Conservation (phyloP, 768 basidiomycete genomes). For the Pluteus cervinus region DNA sequence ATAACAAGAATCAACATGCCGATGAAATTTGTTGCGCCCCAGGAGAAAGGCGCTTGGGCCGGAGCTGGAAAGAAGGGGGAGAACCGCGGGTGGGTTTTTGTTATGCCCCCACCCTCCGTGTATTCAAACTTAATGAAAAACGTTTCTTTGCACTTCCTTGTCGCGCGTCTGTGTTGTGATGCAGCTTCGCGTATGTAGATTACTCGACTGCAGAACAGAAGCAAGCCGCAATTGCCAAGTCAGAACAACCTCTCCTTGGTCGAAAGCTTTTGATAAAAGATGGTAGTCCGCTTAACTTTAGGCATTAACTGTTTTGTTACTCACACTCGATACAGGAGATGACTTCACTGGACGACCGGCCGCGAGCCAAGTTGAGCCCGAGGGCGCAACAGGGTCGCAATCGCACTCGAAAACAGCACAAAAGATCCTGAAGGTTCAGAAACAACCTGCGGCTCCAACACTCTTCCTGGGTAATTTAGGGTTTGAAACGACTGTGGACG, state of each 20-base stretch:
- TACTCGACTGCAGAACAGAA: conserved; percentile 78
- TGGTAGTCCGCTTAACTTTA: conserved; percentile 40
- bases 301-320: not conserved
- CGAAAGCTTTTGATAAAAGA: conserved; percentile 91
- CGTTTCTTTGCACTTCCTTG: not conserved
- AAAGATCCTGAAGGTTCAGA: conserved; percentile 72
- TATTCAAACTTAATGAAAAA: conserved; percentile 1
- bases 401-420: conserved; percentile 63
- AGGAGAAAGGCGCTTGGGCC: no score
- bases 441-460: conserved; percentile 78
- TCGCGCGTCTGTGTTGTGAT: no score
- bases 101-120: conserved; percentile 10
- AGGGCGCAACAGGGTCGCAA: conserved; percentile 25
- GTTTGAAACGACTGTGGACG: conserved; percentile 81
- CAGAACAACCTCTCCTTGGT: conserved; percentile 80
- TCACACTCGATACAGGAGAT: conserved; percentile 41
- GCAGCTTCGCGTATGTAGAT: conserved; percentile 95
- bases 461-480: conserved; percentile 92
- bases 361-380: conserved; percentile 28
- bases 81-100: conserved; percentile 67
- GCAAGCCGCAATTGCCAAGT: conserved; percentile 65
- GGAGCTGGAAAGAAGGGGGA: conserved; percentile 48
- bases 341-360: conserved; percentile 69
- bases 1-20: conserved; percentile 86
- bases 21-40: no score